These are phyloP conservation scores for Sequoiadendron giganteum DNA, from an alignment of 75 land plant species.

Conservation along the genomic window DNA sequence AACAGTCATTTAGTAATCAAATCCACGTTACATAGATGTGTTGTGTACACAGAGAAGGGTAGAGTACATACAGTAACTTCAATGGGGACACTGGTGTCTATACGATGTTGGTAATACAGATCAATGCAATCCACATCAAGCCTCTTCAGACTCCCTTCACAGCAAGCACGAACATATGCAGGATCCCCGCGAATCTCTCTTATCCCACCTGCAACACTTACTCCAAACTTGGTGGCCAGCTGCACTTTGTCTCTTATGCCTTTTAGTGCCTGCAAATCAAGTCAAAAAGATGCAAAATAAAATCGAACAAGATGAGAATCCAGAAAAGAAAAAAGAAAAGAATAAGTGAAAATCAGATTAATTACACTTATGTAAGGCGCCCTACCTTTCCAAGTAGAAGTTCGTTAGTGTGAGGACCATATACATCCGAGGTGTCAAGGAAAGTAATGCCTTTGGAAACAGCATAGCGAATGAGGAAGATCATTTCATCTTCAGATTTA, in stretches of 20 bases:
- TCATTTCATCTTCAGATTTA: slow-evolving; percentile 54
- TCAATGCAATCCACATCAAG: slow-evolving; percentile 66
- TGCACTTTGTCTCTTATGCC: slow-evolving; percentile 57
- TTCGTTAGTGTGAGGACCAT: slow-evolving; percentile 59
- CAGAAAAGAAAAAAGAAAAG: not conserved
- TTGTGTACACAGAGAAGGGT: not conserved
- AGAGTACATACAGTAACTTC: slow-evolving; percentile 49
- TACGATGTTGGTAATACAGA: slow-evolving; percentile 64
- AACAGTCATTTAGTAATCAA: not conserved
- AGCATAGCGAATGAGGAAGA: slow-evolving; percentile 54
- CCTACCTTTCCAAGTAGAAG: slow-evolving; percentile 53
- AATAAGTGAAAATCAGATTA: not conserved
- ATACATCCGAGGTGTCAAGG: slow-evolving; percentile 55
- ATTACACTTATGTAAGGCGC: not conserved
- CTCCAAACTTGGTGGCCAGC: slow-evolving; percentile 57
- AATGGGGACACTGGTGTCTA: slow-evolving; percentile 59
- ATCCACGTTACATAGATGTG: not conserved
- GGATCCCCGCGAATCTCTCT: slow-evolving; percentile 45
- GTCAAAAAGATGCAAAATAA: not conserved
- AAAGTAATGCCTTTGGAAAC: slow-evolving; percentile 52
- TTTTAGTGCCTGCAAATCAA: slow-evolving; percentile 31
- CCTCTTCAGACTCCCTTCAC: slow-evolving; percentile 66
- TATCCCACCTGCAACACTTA: slow-evolving; percentile 18
- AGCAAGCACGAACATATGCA: slow-evolving; percentile 52
- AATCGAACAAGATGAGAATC: not conserved